Conservation (phyloP, 2,329 filamentous ascomycete species). For the Paecilomyces fulvus region DNA sequence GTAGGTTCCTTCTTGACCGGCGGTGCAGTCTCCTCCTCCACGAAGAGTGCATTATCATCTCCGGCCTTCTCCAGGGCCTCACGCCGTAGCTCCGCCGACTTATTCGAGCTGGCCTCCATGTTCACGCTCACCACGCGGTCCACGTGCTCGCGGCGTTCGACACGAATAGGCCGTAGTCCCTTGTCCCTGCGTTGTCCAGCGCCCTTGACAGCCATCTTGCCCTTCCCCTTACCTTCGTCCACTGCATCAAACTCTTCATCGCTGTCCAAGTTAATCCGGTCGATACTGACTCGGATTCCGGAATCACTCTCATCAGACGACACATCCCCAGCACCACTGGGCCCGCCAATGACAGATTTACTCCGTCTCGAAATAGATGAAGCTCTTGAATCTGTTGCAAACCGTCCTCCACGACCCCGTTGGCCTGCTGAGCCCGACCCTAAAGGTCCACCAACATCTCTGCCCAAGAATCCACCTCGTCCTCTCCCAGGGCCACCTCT, state of each 20-base stretch:
- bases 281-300: conserved; percentile 45
- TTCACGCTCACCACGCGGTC: conserved; percentile 47
- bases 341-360: conserved; percentile 19
- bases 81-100: conserved; percentile 33
- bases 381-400: conserved; percentile 16
- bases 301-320: conserved; percentile 40
- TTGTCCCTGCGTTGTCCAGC: conserved; percentile 15
- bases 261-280: conserved; percentile 48
- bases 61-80: conserved; percentile 25
- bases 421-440: conserved; percentile 19
- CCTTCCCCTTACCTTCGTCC: conserved; percentile 19
- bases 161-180: conserved; percentile 45
- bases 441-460: conserved; percentile 20
- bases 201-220: conserved; percentile 21
- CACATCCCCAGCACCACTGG: conserved; percentile 16
- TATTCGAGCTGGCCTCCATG: conserved; percentile 43
- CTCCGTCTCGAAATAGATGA: conserved; percentile 20
- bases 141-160: conserved; percentile 47
- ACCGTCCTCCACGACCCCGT: conserved; percentile 14
- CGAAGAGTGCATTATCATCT: conserved; percentile 24
- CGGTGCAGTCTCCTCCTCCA: conserved; percentile 23
- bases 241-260: conserved; percentile 40
- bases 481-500: conserved; percentile 21
- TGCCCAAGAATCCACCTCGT: conserved; percentile 18
- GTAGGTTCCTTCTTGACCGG: conserved; percentile 47